These are phyloP conservation scores for Nannochloropsis gaditana DNA, from an alignment of 108 stramenopile species.

Conservation along the genomic window DNA sequence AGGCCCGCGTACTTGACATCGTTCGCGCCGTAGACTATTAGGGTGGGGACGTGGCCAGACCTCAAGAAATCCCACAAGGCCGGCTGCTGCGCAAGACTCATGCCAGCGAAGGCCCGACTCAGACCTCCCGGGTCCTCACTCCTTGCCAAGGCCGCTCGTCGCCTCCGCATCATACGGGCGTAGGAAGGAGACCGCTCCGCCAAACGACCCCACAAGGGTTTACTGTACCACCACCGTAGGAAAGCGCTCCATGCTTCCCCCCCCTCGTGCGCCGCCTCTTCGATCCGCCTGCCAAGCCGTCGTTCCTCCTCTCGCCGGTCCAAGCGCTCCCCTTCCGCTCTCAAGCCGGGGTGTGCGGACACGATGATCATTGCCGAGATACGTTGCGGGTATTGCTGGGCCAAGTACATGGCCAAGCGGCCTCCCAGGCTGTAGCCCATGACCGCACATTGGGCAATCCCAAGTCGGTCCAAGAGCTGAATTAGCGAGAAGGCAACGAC, in stretches of 20 bases:
- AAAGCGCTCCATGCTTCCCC: constrained; percentile 22
- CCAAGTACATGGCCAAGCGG: constrained; percentile 27
- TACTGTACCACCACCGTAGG: constrained; percentile 34
- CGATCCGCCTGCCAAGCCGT: not conserved
- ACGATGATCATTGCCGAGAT: constrained; percentile 24
- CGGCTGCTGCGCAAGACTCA: constrained; percentile 37
- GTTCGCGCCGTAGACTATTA: constrained; percentile 32
- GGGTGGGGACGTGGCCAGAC: not conserved
- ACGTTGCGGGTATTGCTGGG: not conserved
- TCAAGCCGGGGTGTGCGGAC: constrained; percentile 30
- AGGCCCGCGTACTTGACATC: constrained; percentile 29
- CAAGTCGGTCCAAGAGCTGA: constrained; percentile 19
- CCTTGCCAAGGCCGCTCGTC: not conserved
- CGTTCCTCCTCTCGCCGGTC: constrained; percentile 25
- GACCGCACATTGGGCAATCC: constrained; percentile 26
- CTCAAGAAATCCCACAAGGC: constrained; percentile 26
- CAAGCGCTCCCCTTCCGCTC: constrained; percentile 12
- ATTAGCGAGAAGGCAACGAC: constrained; percentile 30
- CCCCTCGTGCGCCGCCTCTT: not conserved
- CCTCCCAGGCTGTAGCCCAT: constrained; percentile 44
- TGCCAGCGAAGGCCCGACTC: constrained; percentile 21
- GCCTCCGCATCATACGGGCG: constrained; percentile 27
- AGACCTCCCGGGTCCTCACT: not conserved
- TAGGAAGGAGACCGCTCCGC: constrained; percentile 18
- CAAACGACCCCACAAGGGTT: constrained; percentile 30